A percentile compares a stretch with the other conserved stretches of the same genome.
Evolutionary conservation across 306 rosid species (phyloP).

Genomic region (Acmispon strigosus): DNA sequence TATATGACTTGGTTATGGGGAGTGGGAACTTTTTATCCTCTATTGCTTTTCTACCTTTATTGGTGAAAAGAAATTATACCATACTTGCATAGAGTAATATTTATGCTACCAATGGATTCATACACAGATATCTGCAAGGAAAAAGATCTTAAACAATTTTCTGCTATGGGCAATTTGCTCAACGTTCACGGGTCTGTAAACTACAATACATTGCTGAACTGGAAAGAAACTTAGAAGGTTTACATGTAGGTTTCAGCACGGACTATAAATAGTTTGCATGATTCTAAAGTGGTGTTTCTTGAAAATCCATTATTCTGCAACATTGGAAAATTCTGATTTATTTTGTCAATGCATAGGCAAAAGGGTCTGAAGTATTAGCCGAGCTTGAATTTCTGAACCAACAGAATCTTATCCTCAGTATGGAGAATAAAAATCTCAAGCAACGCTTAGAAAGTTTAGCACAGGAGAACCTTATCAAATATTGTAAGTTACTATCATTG

Average conservation of each 20-base stretch:
- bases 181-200: constrained; percentile 92
- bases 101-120: not conserved
- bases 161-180: constrained; percentile 82
- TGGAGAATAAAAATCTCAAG: constrained; percentile 93
- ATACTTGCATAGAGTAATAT: no score
- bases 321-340: constrained; percentile 16
- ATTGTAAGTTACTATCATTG: constrained; percentile 45
- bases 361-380: constrained; percentile 82
- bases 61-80: no score
- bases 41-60: not conserved
- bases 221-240: constrained; percentile 84
- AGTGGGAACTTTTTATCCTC: not conserved
- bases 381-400: constrained; percentile 89
- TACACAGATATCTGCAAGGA: not conserved
- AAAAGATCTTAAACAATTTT: constrained; percentile 10
- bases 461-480: constrained; percentile 86
- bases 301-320: not conserved
- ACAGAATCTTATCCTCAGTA: constrained; percentile 70
- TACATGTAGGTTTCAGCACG: constrained; percentile 54
- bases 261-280: not conserved
- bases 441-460: constrained; percentile 81
- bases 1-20: not conserved
- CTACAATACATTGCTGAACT: constrained; percentile 94
- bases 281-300: not conserved
- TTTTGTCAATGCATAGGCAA: constrained; percentile 47